Evolutionary conservation across 2,329 filamentous ascomycete genomes (phyloP), one percentile per base, ranked within the genome.

Genomic region (Clonostachys rosea): DNA sequence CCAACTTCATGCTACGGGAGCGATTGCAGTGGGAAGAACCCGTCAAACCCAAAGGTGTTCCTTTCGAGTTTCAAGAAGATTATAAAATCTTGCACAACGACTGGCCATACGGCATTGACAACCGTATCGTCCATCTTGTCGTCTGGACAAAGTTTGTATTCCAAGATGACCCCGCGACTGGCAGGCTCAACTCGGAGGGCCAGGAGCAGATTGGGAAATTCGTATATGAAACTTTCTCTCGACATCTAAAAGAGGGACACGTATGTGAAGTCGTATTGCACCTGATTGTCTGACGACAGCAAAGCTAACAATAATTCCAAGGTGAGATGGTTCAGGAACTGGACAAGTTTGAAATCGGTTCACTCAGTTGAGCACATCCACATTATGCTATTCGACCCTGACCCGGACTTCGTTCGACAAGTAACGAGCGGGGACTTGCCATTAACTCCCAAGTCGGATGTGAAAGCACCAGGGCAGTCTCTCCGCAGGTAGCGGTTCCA

Each of bases 351-450:
- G 54, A 96, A 96, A 71, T 94, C 87, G 20, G 81, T 97, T 30
- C 82, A 90, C 56, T 83, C 87, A 1, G 81, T 97, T 11, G 91
- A 96, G 72, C 92, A 97, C 64, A 94, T 97, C 60, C 92, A 97
- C 65, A 86, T 96, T 59, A 91, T 96, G 90, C 72, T 96, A 46
- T 87, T 85, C 63, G 76, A 89, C 55, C 85, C 91, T 1, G 84
- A 92, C 56, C 71, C 74, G 37, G 75, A 71, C 5, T 89, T 95
- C 54, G 67, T 96, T 42, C 69, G 71, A 45, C 70, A 81, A 47
- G 76, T 96, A 51, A 96, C 90, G 6, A 71, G 81, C 36, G 86
- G 84, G 12, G 90, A 95, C 68, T 72, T 86, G 41, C 83, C 89
- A 3, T 73, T 87, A 59, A 76, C 18, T 43, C 37, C 37, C 5